Base-by-base conservation (phyloP, 1,139 yeast species). In the Pichia sp. region DNA sequence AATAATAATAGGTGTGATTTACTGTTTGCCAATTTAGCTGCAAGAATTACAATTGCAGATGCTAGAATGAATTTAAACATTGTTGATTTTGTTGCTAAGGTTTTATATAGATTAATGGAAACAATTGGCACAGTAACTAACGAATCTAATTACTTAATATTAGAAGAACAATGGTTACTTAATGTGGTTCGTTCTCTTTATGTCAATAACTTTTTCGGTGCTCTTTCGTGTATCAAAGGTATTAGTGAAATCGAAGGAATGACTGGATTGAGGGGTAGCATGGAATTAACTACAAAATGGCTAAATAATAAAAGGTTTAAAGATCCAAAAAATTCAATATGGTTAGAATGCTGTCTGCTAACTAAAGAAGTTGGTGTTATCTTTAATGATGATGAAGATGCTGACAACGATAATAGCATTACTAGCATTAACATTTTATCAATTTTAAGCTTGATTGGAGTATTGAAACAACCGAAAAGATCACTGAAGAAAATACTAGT, bases 401-500 rank as follows among this genome's bases (percentile, higher is more conserved):
- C 15, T 14, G 15, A 9, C 10, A 5, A 14, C 20, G 18, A 10
- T 8, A 21, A 31, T n/a, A 6, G 24, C 9, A 18, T 3, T n/a
- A 31, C 37, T 16, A 29, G 14, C 11, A 16, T 29, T 24, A 23
- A 33, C 6, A 15, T 38, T 16, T 26, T 44, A 23, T 35, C 38
- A 4, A n/a, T 44, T n/a, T 27, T 50, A 20, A 34, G 47, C 19
- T 22, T 48, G 15, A 31, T 42, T 19, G 66, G 72, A 38, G 74
- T 75, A 54, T 62, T 77, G 35, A 71, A 71, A 47, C 76, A 70
- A 51, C 71, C 79, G 11, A 76, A 76, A 56, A 71, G 74, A 58
- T 63, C 78, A 0, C 76, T 78, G 56, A 75, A 74, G 45, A 78
- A 78, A 60, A 61, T 69, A 35, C 73, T 72, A 55, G 77, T 74